Evolutionary conservation across 768 basidiomycete species (phyloP).

Genomic region (Kwoniella pini): DNA sequence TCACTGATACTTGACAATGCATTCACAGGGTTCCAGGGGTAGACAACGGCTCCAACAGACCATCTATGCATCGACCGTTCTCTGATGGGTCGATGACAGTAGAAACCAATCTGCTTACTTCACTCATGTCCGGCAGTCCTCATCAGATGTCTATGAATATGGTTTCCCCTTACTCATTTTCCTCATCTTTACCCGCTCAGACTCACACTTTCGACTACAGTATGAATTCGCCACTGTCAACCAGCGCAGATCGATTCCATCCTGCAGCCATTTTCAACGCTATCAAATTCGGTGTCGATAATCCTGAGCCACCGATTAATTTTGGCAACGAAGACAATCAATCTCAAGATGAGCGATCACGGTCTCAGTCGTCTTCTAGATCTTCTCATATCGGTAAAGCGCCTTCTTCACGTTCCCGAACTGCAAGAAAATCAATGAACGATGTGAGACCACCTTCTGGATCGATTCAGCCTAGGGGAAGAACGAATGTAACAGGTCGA

Average conservation of each 20-base stretch:
- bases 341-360: conserved; percentile 23
- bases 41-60: conserved; percentile 16
- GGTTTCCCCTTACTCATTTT: conserved; percentile 27
- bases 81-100: conserved; percentile 43
- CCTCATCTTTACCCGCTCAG: conserved; percentile 18
- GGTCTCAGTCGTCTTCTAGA: conserved; percentile 26
- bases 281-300: conserved; percentile 30
- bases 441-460: conserved; percentile 27
- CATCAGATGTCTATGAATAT: conserved; percentile 15
- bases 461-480: conserved; percentile 20
- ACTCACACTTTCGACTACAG: conserved; percentile 22
- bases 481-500: conserved; percentile 14
- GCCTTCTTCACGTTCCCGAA: conserved; percentile 19
- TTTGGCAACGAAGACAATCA: conserved; percentile 5
- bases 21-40: conserved; percentile 11
- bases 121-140: conserved; percentile 20
- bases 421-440: conserved; percentile 42
- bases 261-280: conserved; percentile 28
- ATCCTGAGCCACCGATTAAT: conserved; percentile 29
- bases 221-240: conserved; percentile 22
- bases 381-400: conserved; percentile 30
- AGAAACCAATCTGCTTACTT: conserved; percentile 34
- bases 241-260: conserved; percentile 24
- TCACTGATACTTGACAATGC: no score
- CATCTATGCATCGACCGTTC: conserved; percentile 34